Conservation (phyloP, 768 basidiomycete genomes). For the Chalciporus sphaerocephalus region DNA sequence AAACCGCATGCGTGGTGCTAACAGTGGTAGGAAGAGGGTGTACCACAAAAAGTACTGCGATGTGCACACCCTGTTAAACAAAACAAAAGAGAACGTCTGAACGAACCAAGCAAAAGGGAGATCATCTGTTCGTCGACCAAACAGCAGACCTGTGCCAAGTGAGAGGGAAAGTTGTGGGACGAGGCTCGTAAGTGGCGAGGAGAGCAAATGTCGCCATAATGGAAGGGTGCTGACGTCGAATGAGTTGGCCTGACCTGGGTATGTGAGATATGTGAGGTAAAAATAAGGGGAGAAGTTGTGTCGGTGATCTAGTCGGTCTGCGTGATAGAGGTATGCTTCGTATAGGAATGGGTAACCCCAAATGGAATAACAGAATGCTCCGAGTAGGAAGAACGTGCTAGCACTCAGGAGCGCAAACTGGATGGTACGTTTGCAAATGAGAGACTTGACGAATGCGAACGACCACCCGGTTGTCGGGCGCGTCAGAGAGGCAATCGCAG, state of each 20-base stretch:
- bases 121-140: constrained; percentile 54
- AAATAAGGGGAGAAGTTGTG: constrained; percentile 99
- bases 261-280: constrained; percentile 87
- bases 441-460: constrained; percentile 29
- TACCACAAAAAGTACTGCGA: constrained; percentile 99
- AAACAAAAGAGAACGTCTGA: constrained; percentile 86
- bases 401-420: constrained; percentile 70
- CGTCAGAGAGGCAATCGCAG: constrained; percentile 23
- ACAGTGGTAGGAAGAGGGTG: constrained; percentile 77
- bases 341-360: constrained; percentile 93
- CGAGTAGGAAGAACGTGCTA: constrained; percentile 60
- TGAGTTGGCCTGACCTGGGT: constrained; percentile 41
- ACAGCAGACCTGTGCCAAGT: constrained; percentile 66
- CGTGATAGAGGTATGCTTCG: constrained; percentile 91
- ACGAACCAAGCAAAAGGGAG: constrained; percentile 86
- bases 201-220: constrained; percentile 42
- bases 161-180: constrained; percentile 76
- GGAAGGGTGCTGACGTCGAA: constrained; percentile 19
- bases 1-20: constrained; percentile 64
- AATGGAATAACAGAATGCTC: constrained; percentile 63
- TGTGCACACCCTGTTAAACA: constrained; percentile 98
- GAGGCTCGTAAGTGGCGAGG: constrained; percentile 79
- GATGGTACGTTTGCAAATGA: constrained; percentile 50
- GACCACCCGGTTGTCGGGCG: constrained; percentile 17
- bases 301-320: constrained; percentile 87